Conservation (phyloP, 306 rosid species). For the Ziziphus jujuba region DNA sequence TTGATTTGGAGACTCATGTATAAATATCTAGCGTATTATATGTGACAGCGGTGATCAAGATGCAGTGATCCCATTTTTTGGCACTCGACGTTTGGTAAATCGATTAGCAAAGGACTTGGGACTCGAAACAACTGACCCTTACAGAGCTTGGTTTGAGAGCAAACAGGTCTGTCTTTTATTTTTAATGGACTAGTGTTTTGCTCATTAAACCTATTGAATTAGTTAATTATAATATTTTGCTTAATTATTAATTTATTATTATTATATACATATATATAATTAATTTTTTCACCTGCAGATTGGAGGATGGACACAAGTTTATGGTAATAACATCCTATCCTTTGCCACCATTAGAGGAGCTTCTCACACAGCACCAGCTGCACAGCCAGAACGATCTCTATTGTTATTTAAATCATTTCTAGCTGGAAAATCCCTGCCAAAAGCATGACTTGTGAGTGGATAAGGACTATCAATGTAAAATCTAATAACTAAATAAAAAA, state of each 20-base stretch:
- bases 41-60: constrained; percentile 32
- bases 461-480: too few relatives aligned
- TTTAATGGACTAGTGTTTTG: too few relatives aligned
- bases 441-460: too few relatives aligned
- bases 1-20: too few relatives aligned
- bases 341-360: constrained; percentile 41
- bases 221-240: too few relatives aligned
- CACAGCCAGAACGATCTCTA: constrained; percentile 41
- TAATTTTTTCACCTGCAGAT: constrained; percentile 7
- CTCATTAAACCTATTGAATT: too few relatives aligned
- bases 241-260: too few relatives aligned
- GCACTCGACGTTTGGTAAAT: constrained; percentile 20
- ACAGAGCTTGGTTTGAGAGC: constrained; percentile 53
- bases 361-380: constrained; percentile 33
- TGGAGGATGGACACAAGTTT: constrained; percentile 43
- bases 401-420: constrained; percentile 24
- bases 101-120: constrained; percentile 28
- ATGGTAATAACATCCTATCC: constrained; percentile 21
- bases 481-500: too few relatives aligned
- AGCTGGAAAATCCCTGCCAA: constrained; percentile 30
- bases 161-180: constrained; percentile 36
- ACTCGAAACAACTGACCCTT: constrained; percentile 39
- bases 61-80: constrained; percentile 22
- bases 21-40: too few relatives aligned
- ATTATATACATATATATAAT: too few relatives aligned